phyloP scores from a whole-genome alignment of 805 yeast genomes.

The Isabelozyma rhagii region DNA sequence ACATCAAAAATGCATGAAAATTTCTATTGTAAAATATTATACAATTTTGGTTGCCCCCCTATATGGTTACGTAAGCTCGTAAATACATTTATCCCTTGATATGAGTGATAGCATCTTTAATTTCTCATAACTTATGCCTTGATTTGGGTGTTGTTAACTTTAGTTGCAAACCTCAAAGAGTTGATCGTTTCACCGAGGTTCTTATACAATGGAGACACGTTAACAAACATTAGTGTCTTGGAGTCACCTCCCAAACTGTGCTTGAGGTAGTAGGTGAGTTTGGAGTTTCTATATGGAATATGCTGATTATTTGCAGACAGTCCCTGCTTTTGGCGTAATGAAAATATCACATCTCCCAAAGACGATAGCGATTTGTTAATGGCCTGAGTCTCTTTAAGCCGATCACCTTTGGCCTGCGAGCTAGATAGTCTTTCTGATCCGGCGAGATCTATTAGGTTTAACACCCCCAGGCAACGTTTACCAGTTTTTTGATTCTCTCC shows the following conservation, averaged over 20 bases:
- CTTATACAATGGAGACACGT: conserved; percentile 62
- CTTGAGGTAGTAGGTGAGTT: conserved; percentile 78
- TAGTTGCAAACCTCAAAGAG: conserved; percentile 85
- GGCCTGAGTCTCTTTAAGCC: conserved; percentile 82
- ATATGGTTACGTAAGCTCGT: too few relatives aligned
- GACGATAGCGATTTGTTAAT: conserved; percentile 86
- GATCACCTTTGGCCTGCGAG: conserved; percentile 75
- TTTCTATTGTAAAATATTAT: too few relatives aligned
- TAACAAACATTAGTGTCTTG: conserved; percentile 91
- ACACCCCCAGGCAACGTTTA: conserved; percentile 49
- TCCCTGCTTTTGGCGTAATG: conserved; percentile 44
- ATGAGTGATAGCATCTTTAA: too few relatives aligned
- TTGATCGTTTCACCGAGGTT: conserved; percentile 78
- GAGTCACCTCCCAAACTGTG: conserved; percentile 82
- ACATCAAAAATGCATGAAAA: too few relatives aligned
- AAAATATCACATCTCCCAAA: conserved; percentile 83
- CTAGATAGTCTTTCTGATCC: conserved; percentile 84
- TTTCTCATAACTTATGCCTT: not conserved
- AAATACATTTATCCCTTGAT: too few relatives aligned
- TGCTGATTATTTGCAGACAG: conserved; percentile 31
- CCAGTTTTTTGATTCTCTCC: conserved; percentile 55
- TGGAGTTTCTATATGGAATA: conserved; percentile 68
- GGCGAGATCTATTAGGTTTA: conserved; percentile 87
- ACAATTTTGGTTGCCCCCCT: too few relatives aligned
- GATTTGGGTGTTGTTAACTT: conserved; percentile 56